Conservation (phyloP, 148 eudicot species). For the Persicaria tinctoria region DNA sequence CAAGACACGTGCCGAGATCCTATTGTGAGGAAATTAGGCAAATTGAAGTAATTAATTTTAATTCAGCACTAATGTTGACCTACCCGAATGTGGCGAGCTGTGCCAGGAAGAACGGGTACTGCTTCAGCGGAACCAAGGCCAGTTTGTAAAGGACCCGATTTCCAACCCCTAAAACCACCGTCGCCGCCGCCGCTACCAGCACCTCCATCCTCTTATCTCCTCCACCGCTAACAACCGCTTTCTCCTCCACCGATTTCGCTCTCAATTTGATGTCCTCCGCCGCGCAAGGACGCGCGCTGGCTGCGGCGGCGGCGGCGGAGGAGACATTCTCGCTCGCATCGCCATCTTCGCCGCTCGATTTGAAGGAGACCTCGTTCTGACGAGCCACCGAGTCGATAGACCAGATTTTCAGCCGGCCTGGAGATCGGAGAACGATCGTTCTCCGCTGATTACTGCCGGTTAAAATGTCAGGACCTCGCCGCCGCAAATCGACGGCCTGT, state of each 20-base stretch:
- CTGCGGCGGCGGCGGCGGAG: too few species aligned
- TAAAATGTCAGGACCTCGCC: not conserved
- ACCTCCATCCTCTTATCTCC: slow-evolving; percentile 34
- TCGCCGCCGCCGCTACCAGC: slow-evolving; percentile 48
- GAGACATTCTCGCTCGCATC: too few species aligned
- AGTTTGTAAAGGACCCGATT: slow-evolving; percentile 87
- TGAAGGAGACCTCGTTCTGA: slow-evolving; percentile 1
- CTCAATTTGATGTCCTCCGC: slow-evolving; percentile 4
- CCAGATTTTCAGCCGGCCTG: slow-evolving; percentile 9
- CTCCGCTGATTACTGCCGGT: slow-evolving; percentile 1
- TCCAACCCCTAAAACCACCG: slow-evolving; percentile 85
- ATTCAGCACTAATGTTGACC: not conserved
- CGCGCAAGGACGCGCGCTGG: not conserved
- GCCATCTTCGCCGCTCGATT: slow-evolving; percentile 13
- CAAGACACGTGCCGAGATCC: slow-evolving; percentile 2
- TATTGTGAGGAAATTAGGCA: not conserved
- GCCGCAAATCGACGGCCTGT: not conserved
- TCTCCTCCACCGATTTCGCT: slow-evolving; percentile 4
- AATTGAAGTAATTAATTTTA: not conserved
- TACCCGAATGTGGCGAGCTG: slow-evolving; percentile 98
- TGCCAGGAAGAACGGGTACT: slow-evolving; percentile 91
- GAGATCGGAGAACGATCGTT: slow-evolving; percentile 12
- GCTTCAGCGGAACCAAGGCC: slow-evolving; percentile 83
- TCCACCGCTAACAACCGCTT: slow-evolving; percentile 12
- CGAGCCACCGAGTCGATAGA: slow-evolving; percentile 18